These are phyloP conservation scores for Populus trichocarpa DNA, from an alignment of 441 rosid species.

Conservation along the genomic window DNA sequence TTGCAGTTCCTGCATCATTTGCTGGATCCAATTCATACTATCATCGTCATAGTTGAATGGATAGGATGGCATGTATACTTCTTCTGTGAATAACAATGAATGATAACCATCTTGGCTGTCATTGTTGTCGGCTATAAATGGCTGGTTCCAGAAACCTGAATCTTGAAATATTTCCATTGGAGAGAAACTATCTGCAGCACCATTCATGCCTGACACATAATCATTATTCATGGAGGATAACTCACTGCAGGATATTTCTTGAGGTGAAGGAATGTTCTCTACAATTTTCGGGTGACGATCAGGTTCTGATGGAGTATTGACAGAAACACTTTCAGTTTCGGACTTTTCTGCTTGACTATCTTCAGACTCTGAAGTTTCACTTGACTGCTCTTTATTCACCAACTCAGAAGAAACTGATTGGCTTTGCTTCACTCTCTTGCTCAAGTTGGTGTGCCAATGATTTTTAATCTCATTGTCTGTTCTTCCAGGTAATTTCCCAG, in stretches of 20 bases:
- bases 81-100: background rate
- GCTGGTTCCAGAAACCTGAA: conserved; percentile 17
- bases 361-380: background rate
- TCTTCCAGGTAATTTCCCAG: conserved; percentile 16
- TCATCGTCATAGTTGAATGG: background rate
- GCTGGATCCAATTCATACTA: conserved; percentile 12
- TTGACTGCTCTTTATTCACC: background rate
- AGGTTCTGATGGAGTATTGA: background rate
- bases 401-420: background rate
- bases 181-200: background rate
- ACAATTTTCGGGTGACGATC: background rate
- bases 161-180: background rate
- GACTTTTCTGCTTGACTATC: background rate
- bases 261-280: background rate
- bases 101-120: background rate
- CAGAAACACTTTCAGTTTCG: background rate
- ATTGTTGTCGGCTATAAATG: conserved; percentile 1
- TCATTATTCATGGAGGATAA: background rate
- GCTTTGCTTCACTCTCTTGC: background rate
- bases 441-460: conserved; percentile 16
- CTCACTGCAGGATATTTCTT: background rate
- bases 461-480: conserved; percentile 20
- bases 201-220: background rate
- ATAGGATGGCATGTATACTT: background rate
- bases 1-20: conserved; percentile 18